These are phyloP conservation scores for Trametes polyzona DNA, from an alignment of 1,284 basidiomycete species.

Conservation along the genomic window DNA sequence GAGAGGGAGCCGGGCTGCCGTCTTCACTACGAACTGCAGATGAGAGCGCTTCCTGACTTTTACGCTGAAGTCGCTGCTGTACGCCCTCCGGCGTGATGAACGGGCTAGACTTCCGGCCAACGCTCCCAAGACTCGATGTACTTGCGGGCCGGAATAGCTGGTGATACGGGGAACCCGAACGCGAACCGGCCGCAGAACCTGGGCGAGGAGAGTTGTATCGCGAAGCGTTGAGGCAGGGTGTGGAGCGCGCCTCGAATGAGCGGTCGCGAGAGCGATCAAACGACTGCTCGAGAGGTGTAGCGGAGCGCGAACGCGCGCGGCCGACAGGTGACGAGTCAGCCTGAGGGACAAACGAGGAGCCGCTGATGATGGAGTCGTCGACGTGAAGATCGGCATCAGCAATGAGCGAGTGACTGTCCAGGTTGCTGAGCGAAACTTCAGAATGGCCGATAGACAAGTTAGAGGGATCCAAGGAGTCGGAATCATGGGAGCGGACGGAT, in stretches of 20 bases:
- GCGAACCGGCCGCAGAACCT: slow-evolving; percentile 1
- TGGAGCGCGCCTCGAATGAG: slow-evolving; percentile 22
- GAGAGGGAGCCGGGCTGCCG: slow-evolving; percentile 3
- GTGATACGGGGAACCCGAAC: slow-evolving; percentile 17
- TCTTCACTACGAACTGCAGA: slow-evolving; percentile 1
- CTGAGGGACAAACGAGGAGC: slow-evolving; percentile 17
- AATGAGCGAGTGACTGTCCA: slow-evolving; percentile 30
- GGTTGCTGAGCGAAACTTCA: slow-evolving; percentile 32
- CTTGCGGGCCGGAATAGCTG: slow-evolving; percentile 25
- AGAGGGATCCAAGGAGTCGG: slow-evolving; percentile 38
- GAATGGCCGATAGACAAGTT: slow-evolving; percentile 36
- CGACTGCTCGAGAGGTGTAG: slow-evolving; percentile 10
- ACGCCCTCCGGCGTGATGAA: slow-evolving; percentile 59
- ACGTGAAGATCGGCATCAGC: slow-evolving; percentile 22
- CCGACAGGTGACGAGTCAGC: slow-evolving; percentile 18
- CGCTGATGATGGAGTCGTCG: slow-evolving; percentile 12
- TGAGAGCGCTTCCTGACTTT: slow-evolving; percentile 47
- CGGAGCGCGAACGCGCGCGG: slow-evolving; percentile 9
- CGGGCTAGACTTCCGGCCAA: slow-evolving; percentile 36
- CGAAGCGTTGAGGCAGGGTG: slow-evolving; percentile 16
- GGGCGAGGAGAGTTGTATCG: slow-evolving; percentile 24
- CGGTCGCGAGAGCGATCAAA: slow-evolving; percentile 19
- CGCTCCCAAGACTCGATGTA: slow-evolving; percentile 26
- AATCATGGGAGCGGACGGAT: slow-evolving; percentile 32
- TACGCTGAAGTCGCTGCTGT: slow-evolving; percentile 49